phyloP scores from a whole-genome alignment of 495 filamentous ascomycete species.

The Trichoderma asperelloides region DNA sequence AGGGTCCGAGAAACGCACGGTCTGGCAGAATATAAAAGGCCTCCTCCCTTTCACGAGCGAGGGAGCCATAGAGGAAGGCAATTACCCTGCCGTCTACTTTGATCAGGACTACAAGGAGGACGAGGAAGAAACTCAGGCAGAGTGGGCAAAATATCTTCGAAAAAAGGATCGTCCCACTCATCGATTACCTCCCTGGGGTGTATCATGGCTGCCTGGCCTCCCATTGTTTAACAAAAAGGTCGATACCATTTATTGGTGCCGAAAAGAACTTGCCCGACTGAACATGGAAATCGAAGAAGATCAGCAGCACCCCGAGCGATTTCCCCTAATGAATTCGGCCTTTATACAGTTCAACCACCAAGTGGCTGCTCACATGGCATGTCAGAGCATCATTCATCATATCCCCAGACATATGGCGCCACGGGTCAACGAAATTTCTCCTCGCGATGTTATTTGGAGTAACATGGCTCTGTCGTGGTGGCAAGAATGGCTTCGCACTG shows the following conservation, averaged over 20 bases:
- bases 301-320: slow-evolving; percentile 77
- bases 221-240: slow-evolving; percentile 83
- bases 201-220: slow-evolving; percentile 55
- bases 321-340: slow-evolving; percentile 92
- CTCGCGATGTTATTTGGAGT: slow-evolving; percentile 91
- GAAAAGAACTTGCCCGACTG: slow-evolving; percentile 76
- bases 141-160: slow-evolving; percentile 78
- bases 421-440: slow-evolving; percentile 83
- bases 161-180: slow-evolving; percentile 79
- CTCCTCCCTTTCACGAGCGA: slow-evolving; percentile 29
- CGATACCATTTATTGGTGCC: slow-evolving; percentile 88
- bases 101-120: slow-evolving; percentile 54
- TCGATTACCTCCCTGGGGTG: slow-evolving; percentile 46
- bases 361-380: slow-evolving; percentile 96
- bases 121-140: slow-evolving; percentile 54
- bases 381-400: slow-evolving; percentile 86
- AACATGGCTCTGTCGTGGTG: slow-evolving; percentile 98
- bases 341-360: slow-evolving; percentile 99
- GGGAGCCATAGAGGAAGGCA: slow-evolving; percentile 30
- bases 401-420: slow-evolving; percentile 91
- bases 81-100: slow-evolving; percentile 49
- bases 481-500: slow-evolving; percentile 72
- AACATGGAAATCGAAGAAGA: slow-evolving; percentile 92
- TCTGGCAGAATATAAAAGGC: slow-evolving; percentile 35
- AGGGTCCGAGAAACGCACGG: slow-evolving; percentile 29